Base-by-base conservation (phyloP, 1,284 basidiomycete species). In the Pterulicium gracile region DNA sequence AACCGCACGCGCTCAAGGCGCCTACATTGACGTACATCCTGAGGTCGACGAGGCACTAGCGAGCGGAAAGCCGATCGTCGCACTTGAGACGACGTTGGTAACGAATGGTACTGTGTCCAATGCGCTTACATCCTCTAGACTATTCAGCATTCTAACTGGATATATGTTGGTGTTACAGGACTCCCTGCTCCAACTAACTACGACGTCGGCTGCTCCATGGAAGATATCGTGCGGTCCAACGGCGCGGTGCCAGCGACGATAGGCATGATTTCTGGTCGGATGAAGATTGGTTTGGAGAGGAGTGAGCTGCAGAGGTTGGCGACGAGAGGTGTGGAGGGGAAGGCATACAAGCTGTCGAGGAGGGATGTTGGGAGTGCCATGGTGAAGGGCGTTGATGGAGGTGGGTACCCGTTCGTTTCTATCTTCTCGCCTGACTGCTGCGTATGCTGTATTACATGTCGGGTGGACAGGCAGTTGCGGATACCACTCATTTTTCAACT, bases 231-330 rank as follows among this genome's bases (percentile, higher is more conserved):
- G n/a, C 72, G 88, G 51, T 71, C 74, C 4, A 75, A 77, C 24
- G 86, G 86, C 3, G 82, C 83, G 5, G 71, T 86, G 13, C 96
- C 96, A 1, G 94, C 95, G 0, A 97, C 94, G 0, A 88, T 98
- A 50, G 95, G 86, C 3, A 63, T 99, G 35, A 69, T 98, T 24
- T 72, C 73, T 23, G 95, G 95, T 4, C 74, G 80, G 21, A 75
- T 96, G 50, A 90, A 93, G 62, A 79, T 98, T 51, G 96, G 96
- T 0, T 66, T 98, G 32, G 66, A 77, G 14, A 58, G 68, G 2
- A 49, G 62, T 2, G 78, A 97, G 55, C 68, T 98, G 2, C 78
- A 80, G 52, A 67, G 77, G 42, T 67, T 98, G 19, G 85, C 89
- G 1, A 78, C 82, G 56, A 69, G 70, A 27, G 59, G 55, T 42